Evolutionary conservation across 257 asterid genomes (phyloP).

Genomic region (Lycium ferocissimum): DNA sequence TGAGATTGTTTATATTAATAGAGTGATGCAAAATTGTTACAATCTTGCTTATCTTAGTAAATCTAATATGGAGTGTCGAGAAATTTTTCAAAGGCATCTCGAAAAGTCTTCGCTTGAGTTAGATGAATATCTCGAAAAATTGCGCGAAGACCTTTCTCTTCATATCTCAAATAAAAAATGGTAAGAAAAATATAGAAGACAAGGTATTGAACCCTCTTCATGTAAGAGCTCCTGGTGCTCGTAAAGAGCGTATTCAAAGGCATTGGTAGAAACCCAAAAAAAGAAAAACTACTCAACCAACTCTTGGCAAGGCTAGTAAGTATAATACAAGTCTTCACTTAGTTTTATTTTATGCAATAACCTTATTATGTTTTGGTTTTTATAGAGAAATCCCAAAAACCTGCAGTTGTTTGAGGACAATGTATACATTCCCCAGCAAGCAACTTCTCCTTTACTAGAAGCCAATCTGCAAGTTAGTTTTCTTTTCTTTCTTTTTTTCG

Average conservation of each 20-base stretch:
- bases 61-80: not conserved
- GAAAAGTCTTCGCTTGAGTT: not conserved
- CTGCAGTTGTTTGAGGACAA: too few species aligned
- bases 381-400: too few species aligned
- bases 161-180: not conserved
- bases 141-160: not conserved
- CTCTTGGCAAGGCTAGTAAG: too few species aligned
- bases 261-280: not conserved
- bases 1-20: not conserved
- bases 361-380: too few species aligned
- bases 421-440: too few species aligned
- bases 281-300: too few species aligned
- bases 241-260: not conserved
- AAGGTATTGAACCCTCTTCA: not conserved
- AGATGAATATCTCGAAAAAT: not conserved
- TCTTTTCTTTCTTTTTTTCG: too few species aligned
- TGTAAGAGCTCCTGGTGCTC: not conserved
- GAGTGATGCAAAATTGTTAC: not conserved
- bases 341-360: too few species aligned
- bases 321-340: too few species aligned
- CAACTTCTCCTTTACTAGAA: too few species aligned
- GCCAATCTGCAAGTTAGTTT: too few species aligned
- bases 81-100: not conserved
- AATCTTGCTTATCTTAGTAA: not conserved
- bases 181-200: not conserved